Percentiles rank a stretch among this genome's conserved stretches.
phyloP scores from a whole-genome alignment of 192 early-diverging fungal species.

The Dispira parvispora region DNA sequence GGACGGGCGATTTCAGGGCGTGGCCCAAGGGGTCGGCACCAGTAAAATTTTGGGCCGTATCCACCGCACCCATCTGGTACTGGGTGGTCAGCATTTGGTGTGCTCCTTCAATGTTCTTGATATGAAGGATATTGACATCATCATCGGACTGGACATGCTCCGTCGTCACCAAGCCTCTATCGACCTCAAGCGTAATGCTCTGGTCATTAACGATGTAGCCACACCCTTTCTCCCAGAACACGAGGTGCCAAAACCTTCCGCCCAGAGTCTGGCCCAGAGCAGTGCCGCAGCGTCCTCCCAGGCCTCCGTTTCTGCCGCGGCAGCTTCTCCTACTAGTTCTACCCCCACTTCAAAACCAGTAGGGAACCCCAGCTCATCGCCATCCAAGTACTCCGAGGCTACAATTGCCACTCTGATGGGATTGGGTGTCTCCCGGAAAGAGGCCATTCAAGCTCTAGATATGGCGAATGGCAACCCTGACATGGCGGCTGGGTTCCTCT shows the following conservation, averaged over 20 bases:
- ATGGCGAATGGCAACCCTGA: conserved; percentile 71
- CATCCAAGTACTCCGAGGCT: conserved; percentile 35
- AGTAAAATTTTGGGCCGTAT: conserved; percentile 95
- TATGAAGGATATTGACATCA: conserved; percentile 70
- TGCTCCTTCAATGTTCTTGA: conserved; percentile 93
- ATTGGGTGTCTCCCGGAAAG: conserved; percentile 59
- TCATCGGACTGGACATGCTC: conserved; percentile 95
- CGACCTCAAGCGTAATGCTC: conserved; percentile 64
- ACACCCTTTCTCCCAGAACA: conserved; percentile 87
- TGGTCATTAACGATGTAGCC: conserved; percentile 62
- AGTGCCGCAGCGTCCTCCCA: conserved; percentile 9
- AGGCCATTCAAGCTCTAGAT: conserved; percentile 67
- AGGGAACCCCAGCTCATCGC: neutral
- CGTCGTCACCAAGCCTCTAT: conserved; percentile 82
- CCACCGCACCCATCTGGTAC: conserved; percentile 70
- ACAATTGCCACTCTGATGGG: conserved; percentile 53
- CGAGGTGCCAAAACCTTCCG: conserved; percentile 51
- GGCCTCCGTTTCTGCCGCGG: conserved; percentile 12
- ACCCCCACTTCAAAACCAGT: conserved; percentile 21
- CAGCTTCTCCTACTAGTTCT: conserved; percentile 12
- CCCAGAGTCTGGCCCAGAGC: conserved; percentile 17
- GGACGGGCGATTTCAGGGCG: conserved; percentile 73
- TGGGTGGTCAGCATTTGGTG: conserved; percentile 59
- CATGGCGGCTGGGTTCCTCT: conserved; percentile 70
- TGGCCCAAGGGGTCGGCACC: conserved; percentile 85